These are phyloP conservation scores for Grosmannia serpens DNA, from an alignment of 2,329 filamentous ascomycete species.

Conservation along the genomic window DNA sequence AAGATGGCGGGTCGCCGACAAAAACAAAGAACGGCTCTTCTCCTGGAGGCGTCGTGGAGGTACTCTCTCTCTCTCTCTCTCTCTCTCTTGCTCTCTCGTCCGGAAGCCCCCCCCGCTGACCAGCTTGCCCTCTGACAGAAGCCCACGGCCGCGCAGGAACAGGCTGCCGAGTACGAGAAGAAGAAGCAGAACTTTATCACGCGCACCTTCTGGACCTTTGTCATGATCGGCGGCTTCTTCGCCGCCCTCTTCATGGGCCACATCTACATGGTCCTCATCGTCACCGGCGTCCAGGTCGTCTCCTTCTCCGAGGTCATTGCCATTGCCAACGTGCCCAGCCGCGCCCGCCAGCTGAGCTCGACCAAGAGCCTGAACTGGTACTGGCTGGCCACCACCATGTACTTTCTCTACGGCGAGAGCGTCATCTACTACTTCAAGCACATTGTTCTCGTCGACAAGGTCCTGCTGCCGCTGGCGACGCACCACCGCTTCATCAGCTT, in stretches of 20 bases:
- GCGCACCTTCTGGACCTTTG: constrained; percentile 91
- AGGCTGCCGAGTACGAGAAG: constrained; percentile 73
- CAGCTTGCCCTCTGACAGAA: constrained; percentile 23
- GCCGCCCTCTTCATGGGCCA: constrained; percentile 87
- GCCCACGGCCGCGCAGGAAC: constrained; percentile 27
- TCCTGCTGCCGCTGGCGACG: constrained; percentile 84
- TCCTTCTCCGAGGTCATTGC: constrained; percentile 99
- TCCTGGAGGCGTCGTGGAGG: constrained; percentile 28
- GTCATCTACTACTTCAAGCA: constrained; percentile 99
- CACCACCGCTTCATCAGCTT: constrained; percentile 99
- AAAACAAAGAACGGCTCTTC: constrained; percentile 19
- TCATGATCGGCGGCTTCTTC: constrained; percentile 95
- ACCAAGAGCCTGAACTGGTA: constrained; percentile 99
- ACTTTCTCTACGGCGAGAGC: constrained; percentile 96
- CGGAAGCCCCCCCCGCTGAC: background rate
- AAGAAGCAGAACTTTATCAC: constrained; percentile 98
- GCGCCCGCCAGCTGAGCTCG: constrained; percentile 79
- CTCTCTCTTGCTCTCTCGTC: background rate
- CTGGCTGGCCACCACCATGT: constrained; percentile 97
- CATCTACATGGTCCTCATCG: constrained; percentile 89
- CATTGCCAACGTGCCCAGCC: constrained; percentile 88
- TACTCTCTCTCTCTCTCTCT: too few relatives aligned
- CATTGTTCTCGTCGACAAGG: constrained; percentile 86
- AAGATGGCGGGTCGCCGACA: constrained; percentile 11
- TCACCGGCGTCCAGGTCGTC: constrained; percentile 88